phyloP scores from a whole-genome alignment of 768 basidiomycete species.

The Sarcodon aspratus region DNA sequence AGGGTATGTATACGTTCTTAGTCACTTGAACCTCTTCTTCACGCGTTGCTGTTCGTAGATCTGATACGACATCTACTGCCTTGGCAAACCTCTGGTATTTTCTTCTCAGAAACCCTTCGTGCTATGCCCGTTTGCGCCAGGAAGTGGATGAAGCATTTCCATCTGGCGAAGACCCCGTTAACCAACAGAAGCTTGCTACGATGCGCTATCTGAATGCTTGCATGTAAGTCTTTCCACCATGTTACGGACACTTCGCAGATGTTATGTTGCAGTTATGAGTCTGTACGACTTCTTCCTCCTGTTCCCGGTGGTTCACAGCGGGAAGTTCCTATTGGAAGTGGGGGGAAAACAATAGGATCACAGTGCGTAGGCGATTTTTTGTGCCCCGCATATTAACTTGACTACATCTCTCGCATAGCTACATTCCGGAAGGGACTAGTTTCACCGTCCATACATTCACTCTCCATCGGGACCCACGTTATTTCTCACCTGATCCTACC shows the following conservation, averaged over 20 bases:
- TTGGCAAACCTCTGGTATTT: slow-evolving; percentile 5
- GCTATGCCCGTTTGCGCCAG: not conserved
- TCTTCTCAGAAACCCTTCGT: slow-evolving; percentile 3
- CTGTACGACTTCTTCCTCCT: slow-evolving; percentile 12
- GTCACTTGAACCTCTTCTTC: not conserved
- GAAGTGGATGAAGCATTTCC: slow-evolving; percentile 7
- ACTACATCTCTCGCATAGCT: slow-evolving; percentile 4
- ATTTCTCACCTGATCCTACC: slow-evolving; percentile 12
- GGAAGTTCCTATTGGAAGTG: slow-evolving; percentile 4
- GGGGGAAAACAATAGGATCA: slow-evolving; percentile 7
- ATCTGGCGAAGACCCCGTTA: slow-evolving; percentile 4
- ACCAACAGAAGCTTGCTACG: slow-evolving; percentile 1
- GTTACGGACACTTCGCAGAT: too few species aligned
- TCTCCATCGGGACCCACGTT: slow-evolving; percentile 9
- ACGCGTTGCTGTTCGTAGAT: not conserved
- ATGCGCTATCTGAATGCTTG: slow-evolving; percentile 10
- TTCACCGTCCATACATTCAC: slow-evolving; percentile 6
- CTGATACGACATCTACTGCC: slow-evolving; percentile 5
- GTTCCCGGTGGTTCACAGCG: slow-evolving; percentile 10
- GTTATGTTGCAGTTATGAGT: too few species aligned
- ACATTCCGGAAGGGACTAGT: slow-evolving; percentile 10
- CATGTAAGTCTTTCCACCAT: too few species aligned
- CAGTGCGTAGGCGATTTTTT: slow-evolving; percentile 5
- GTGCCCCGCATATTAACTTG: not conserved
- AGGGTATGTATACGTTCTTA: not conserved